phyloP scores from a whole-genome alignment of 768 basidiomycete genomes.

The Lactifluus pinguis region DNA sequence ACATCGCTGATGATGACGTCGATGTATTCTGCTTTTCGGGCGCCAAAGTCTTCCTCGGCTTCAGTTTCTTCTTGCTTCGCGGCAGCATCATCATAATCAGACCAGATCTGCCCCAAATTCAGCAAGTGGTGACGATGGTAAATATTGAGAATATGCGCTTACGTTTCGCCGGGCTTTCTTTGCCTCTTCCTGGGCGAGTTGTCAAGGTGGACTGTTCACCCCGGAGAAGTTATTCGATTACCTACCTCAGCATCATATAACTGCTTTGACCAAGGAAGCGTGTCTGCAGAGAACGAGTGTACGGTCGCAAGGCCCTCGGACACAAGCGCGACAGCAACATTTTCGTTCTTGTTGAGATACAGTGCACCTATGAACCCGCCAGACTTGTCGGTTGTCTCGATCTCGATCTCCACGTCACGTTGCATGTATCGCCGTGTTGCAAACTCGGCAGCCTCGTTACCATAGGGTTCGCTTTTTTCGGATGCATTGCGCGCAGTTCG shows the following conservation, averaged over 20 bases:
- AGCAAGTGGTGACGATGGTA: background rate
- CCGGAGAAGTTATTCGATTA: background rate
- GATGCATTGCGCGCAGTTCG: slow-evolving; percentile 69
- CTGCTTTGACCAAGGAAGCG: slow-evolving; percentile 68
- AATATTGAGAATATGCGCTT: slow-evolving; percentile 23
- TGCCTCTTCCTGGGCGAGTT: slow-evolving; percentile 53
- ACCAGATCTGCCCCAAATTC: slow-evolving; percentile 61
- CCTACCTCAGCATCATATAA: slow-evolving; percentile 77
- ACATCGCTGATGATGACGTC: slow-evolving; percentile 92
- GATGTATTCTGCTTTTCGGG: slow-evolving; percentile 76
- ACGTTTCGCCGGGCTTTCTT: slow-evolving; percentile 75
- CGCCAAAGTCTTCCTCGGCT: slow-evolving; percentile 36
- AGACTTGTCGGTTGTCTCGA: slow-evolving; percentile 85
- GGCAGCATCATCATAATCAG: slow-evolving; percentile 68
- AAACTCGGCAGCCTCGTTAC: slow-evolving; percentile 74
- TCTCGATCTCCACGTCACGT: slow-evolving; percentile 88
- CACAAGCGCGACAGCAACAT: slow-evolving; percentile 75
- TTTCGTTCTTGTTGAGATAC: slow-evolving; percentile 78
- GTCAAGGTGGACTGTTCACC: background rate
- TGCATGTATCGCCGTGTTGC: slow-evolving; percentile 80
- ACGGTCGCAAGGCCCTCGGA: slow-evolving; percentile 84
- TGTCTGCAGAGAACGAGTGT: slow-evolving; percentile 81
- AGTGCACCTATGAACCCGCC: slow-evolving; percentile 92
- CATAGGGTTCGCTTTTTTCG: slow-evolving; percentile 88
- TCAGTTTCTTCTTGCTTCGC: slow-evolving; percentile 44